Evolutionary conservation across 2,329 filamentous ascomycete genomes (phyloP).

Genomic region (Ophiostoma piceae): DNA sequence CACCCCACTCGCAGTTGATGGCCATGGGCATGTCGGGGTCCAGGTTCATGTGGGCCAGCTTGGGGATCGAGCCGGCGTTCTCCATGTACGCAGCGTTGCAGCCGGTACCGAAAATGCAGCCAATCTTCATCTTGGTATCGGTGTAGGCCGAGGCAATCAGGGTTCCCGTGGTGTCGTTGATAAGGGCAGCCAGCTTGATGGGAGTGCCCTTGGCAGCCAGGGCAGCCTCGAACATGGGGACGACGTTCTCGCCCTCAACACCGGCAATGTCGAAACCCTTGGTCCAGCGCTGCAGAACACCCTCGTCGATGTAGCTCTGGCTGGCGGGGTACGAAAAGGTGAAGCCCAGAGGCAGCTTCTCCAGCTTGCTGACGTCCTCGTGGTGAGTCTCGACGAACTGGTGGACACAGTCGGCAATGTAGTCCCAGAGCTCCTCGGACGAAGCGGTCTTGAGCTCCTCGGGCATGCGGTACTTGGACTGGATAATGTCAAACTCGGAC

Average conservation of each 20-base stretch:
- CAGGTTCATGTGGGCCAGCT: conserved; percentile 86
- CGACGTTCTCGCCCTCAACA: conserved; percentile 85
- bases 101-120: conserved; percentile 96
- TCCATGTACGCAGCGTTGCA: conserved; percentile 99
- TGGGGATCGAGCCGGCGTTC: conserved; percentile 81
- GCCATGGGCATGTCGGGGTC: conserved; percentile 80
- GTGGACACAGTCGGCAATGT: conserved; percentile 86
- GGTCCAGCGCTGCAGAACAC: conserved; percentile 89
- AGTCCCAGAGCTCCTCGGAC: conserved; percentile 85
- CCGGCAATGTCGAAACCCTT: conserved; percentile 94
- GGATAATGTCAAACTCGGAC: conserved; percentile 88
- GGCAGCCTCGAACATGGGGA: conserved; percentile 78
- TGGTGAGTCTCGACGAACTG: conserved; percentile 88
- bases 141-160: conserved; percentile 96
- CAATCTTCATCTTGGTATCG: conserved; percentile 87
- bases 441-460: conserved; percentile 84
- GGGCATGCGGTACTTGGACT: conserved; percentile 93
- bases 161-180: conserved; percentile 97
- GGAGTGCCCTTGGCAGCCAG: conserved; percentile 65
- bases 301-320: conserved; percentile 89
- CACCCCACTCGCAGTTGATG: conserved; percentile 97
- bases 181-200: conserved; percentile 86
- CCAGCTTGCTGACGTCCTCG: conserved; percentile 56
- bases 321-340: conserved; percentile 95
- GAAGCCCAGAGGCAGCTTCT: conserved; percentile 76